Percentiles rank a stretch among this genome's conserved stretches.
These are phyloP conservation scores for Coemansia sp. DNA, from an alignment of 192 early-diverging fungal species.

Conservation along the genomic window DNA sequence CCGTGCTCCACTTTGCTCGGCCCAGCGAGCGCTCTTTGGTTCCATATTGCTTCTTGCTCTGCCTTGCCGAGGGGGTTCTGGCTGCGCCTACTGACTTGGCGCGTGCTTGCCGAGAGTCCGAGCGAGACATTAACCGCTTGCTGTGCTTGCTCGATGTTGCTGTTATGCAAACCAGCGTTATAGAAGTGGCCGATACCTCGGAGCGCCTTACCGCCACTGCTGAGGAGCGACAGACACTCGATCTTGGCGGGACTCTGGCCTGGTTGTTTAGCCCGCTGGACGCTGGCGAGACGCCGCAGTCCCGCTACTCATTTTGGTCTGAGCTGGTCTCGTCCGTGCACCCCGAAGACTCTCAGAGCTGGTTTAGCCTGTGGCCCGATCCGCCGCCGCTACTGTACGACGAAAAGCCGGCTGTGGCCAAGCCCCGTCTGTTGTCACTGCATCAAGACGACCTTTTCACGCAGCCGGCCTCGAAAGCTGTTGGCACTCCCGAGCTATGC, in stretches of 20 bases:
- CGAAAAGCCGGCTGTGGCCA: background rate
- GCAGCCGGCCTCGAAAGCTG: background rate
- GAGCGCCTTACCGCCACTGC: background rate
- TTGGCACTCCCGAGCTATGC: background rate
- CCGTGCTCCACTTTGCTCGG: slow-evolving; percentile 38
- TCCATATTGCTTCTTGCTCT: slow-evolving; percentile 48
- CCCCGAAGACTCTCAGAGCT: background rate
- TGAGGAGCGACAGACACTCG: background rate
- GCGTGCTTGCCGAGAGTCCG: slow-evolving; percentile 11
- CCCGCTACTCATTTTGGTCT: slow-evolving; percentile 39
- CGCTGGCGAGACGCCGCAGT: slow-evolving; percentile 31
- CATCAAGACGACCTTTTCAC: slow-evolving; percentile 9
- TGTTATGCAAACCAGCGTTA: background rate
- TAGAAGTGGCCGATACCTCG: background rate
- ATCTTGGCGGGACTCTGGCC: slow-evolving; percentile 34
- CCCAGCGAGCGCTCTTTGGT: slow-evolving; percentile 33
- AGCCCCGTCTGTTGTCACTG: background rate
- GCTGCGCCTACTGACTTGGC: slow-evolving; percentile 27
- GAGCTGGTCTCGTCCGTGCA: slow-evolving; percentile 29
- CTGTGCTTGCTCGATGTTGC: slow-evolving; percentile 34
- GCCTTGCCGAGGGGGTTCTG: slow-evolving; percentile 34
- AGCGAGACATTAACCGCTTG: slow-evolving; percentile 42
- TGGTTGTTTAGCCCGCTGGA: slow-evolving; percentile 28
- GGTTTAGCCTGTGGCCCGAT: slow-evolving; percentile 38
- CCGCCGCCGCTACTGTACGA: slow-evolving; percentile 11